Base-by-base conservation (phyloP, 352 stramenopile species). In the Phytophthora vignae region DNA sequence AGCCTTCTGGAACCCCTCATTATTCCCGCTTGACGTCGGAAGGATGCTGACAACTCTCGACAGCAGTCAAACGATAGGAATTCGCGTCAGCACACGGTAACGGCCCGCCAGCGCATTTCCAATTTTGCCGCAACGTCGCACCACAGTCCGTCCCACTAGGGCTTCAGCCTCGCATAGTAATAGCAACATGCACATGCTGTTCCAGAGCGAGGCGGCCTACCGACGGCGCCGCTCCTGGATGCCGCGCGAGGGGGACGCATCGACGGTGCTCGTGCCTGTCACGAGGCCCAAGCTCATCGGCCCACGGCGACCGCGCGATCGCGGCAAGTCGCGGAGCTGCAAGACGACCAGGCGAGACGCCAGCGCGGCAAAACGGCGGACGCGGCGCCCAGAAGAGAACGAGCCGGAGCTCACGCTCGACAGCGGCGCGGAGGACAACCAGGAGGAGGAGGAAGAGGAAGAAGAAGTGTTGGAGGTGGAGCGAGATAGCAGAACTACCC, bases 101-200 rank as follows among this genome's bases (percentile, higher is more conserved):
- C 63, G 53, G 50, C 46, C 40, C 50, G 11, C 21, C 4, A 25
- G 22, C 22, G 22, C 66, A 73, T 19, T 69, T 69, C 63, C 31
- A 15, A n/a, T 64, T 73, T 73, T 60, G 22, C 40, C 10, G 19
- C 17, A 54, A 55, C 64, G n/a, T 38, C 57, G 46, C 64, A 50
- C 40, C 6, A 36, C 22, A 25, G 22, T 25, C 48, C 2, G 29
- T 60, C 44, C 53, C 53, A 64, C 54, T 9, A 17, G 36, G 36
- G 22, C 22, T 1, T 53, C 19, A 61, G 19, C 14, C 40, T 2
- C 29, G 12, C 27, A 31, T 7, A 33, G 10, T 36, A 59, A 17
- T 15, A 19, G 11, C 42, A 64, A 11, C 40, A 77, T 77, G 70
- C 70, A 77, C 59, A 73, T 77, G 70, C 38, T 77, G 38, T 77